phyloP scores from a whole-genome alignment of 2,329 filamentous ascomycete species.

The Penicillium sp. region DNA sequence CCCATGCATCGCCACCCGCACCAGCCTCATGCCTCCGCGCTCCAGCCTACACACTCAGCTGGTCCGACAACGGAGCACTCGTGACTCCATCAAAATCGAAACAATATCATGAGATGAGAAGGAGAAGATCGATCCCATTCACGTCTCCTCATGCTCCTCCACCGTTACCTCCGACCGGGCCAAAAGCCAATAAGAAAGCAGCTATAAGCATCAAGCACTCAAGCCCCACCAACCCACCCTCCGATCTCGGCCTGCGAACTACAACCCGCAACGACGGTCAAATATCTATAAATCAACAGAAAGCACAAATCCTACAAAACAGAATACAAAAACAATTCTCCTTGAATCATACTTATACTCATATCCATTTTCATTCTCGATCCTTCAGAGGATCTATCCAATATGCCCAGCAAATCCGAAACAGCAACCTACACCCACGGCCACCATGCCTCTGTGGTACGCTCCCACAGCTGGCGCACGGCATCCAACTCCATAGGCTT shows the following conservation, averaged over 20 bases:
- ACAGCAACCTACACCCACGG: conserved; percentile 32
- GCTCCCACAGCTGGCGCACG: conserved; percentile 32
- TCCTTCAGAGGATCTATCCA: background rate
- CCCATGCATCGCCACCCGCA: background rate
- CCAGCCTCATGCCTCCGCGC: background rate
- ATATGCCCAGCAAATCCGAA: conserved; percentile 16
- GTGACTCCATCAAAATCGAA: background rate
- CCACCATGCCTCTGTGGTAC: conserved; percentile 30
- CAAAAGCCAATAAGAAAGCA: background rate
- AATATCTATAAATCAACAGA: background rate
- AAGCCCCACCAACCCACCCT: background rate
- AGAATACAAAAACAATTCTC: background rate
- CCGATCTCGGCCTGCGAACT: background rate
- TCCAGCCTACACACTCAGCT: background rate
- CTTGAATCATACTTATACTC: background rate
- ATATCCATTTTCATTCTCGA: no score
- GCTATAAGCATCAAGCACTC: background rate
- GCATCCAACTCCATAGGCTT: conserved; percentile 40
- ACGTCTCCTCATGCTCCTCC: background rate
- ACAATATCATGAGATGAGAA: background rate
- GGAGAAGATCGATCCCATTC: background rate
- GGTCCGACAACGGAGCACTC: background rate
- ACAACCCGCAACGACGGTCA: background rate
- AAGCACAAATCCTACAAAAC: background rate
- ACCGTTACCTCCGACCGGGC: background rate